Percentiles rank a stretch among this genome's conserved stretches.
Evolutionary conservation across 768 basidiomycete species (phyloP).

Genomic region (Cyclocybe cylindracea): DNA sequence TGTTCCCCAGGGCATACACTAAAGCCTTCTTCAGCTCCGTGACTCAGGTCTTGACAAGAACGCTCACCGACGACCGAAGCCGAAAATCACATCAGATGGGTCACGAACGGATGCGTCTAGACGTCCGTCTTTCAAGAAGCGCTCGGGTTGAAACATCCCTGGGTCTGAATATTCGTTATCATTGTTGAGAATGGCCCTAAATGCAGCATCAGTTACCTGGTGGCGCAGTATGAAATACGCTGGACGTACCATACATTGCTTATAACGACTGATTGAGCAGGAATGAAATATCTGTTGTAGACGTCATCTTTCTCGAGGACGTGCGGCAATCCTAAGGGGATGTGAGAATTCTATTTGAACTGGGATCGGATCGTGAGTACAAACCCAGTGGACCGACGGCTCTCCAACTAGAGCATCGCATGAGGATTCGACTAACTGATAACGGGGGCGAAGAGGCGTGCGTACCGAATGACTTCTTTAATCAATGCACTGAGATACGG

Average conservation of each 20-base stretch:
- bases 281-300: conserved; percentile 47
- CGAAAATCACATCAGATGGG: conserved; percentile 35
- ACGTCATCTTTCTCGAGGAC: conserved; percentile 39
- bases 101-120: conserved; percentile 31
- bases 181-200: conserved; percentile 33
- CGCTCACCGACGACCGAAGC: conserved; percentile 37
- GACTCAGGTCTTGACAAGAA: not conserved
- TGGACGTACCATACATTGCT: conserved; percentile 32
- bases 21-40: not conserved
- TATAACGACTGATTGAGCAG: conserved; percentile 38
- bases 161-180: conserved; percentile 30
- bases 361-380: not conserved
- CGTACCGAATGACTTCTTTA: conserved; percentile 33
- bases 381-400: conserved; percentile 29
- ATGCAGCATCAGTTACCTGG: not conserved
- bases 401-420: conserved; percentile 22
- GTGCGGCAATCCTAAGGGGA: conserved; percentile 30
- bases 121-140: conserved; percentile 41
- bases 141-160: conserved; percentile 38
- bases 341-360: not conserved
- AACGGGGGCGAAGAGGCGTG: not conserved
- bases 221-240: not conserved
- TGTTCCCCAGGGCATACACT: conserved; percentile 20
- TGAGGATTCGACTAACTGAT: not conserved
- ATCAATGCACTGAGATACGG: conserved; percentile 39